phyloP scores from a whole-genome alignment of 2,329 filamentous ascomycete species.

The Claviceps sp. region DNA sequence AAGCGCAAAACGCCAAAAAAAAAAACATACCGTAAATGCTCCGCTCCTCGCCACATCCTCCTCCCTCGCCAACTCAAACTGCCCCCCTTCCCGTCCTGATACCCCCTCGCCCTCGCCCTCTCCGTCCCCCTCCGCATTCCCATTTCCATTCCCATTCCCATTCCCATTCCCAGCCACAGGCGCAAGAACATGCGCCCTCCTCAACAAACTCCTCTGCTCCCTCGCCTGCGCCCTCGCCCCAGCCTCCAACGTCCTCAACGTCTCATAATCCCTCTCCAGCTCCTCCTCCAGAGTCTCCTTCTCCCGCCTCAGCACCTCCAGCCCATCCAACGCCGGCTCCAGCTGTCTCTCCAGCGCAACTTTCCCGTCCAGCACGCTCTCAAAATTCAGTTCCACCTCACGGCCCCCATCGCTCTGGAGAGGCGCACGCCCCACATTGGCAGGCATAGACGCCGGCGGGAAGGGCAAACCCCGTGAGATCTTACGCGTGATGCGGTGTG shows the following conservation, averaged over 20 bases:
- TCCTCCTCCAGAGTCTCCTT: conserved; percentile 40
- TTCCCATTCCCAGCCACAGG: conserved; percentile 19
- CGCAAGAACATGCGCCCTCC: conserved; percentile 36
- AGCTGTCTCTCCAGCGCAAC: conserved; percentile 42
- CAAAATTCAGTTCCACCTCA: conserved; percentile 50
- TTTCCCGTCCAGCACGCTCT: conserved; percentile 48
- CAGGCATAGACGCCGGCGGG: conserved; percentile 34
- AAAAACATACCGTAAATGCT: conserved; percentile 9
- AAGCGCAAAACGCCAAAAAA: no score
- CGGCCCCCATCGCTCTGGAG: conserved; percentile 27
- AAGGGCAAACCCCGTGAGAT: conserved; percentile 51
- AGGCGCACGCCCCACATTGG: conserved; percentile 6
- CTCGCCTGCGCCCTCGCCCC: conserved; percentile 42
- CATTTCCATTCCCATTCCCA: conserved; percentile 3
- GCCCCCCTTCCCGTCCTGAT: not conserved
- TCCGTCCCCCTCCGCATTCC: conserved; percentile 1
- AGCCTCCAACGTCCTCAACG: conserved; percentile 35
- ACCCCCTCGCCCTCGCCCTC: not conserved
- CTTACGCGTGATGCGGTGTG: conserved; percentile 42
- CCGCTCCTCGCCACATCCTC: not conserved
- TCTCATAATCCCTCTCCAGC: conserved; percentile 41
- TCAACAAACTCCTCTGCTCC: conserved; percentile 34
- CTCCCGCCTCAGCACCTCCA: conserved; percentile 46
- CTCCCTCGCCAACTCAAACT: conserved; percentile 3
- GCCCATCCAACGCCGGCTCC: conserved; percentile 47